A percentile compares a stretch with the other conserved stretches of the same genome.
These are phyloP conservation scores for Russula compacta DNA, from an alignment of 768 basidiomycete species.

Conservation along the genomic window DNA sequence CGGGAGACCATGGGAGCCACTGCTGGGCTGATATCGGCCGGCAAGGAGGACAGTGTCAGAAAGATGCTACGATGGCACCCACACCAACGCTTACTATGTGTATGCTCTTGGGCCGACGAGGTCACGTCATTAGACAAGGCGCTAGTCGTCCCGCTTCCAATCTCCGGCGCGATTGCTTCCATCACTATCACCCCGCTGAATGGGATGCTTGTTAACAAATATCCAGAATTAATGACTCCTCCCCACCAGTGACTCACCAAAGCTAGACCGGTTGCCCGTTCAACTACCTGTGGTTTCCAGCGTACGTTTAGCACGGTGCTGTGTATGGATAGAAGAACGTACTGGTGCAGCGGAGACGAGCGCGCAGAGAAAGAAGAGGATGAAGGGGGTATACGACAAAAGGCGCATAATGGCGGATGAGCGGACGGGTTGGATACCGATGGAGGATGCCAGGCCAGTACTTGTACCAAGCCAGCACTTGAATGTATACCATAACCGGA, in stretches of 20 bases:
- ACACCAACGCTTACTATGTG: not conserved
- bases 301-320: not conserved
- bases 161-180: not conserved
- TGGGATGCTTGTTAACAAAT: not conserved
- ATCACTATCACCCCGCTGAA: not conserved
- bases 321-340: not conserved
- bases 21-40: not conserved
- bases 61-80: not conserved
- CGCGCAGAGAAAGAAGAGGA: not conserved
- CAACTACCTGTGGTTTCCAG: not conserved
- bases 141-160: constrained; percentile 1
- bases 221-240: not conserved
- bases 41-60: not conserved
- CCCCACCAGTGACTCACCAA: not conserved
- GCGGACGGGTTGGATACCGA: too few relatives aligned
- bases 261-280: not conserved
- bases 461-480: too few relatives aligned
- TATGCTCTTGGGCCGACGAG: not conserved
- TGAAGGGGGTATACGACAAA: not conserved
- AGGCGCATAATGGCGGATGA: not conserved
- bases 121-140: not conserved
- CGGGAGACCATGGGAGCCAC: not conserved
- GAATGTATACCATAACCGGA: not conserved
- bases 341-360: constrained; percentile 5
- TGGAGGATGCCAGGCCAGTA: too few relatives aligned